Conservation (phyloP, 768 basidiomycete species). For the Boletellus sp. region DNA sequence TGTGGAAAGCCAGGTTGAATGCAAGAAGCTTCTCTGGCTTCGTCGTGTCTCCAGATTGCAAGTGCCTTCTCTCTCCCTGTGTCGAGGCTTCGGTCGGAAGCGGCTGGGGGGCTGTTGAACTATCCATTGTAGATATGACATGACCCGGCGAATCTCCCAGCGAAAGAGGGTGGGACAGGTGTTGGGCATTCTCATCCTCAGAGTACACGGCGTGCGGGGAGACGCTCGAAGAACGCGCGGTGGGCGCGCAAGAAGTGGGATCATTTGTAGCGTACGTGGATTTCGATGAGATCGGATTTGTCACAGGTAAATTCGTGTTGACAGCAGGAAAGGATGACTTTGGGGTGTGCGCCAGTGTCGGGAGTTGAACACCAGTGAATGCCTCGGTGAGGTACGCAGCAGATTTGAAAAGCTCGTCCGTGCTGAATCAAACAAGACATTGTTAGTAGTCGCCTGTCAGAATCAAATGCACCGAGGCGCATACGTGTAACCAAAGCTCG, state of each 20-base stretch:
- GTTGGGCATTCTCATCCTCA: conserved; percentile 1
- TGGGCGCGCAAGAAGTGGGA: background rate
- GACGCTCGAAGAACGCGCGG: conserved; percentile 21
- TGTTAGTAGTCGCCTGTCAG: background rate
- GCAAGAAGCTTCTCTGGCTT: conserved; percentile 39
- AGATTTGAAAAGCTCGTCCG: conserved; percentile 75
- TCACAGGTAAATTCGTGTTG: background rate
- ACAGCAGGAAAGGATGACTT: conserved; percentile 12
- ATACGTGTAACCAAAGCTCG: background rate
- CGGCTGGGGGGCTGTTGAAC: background rate
- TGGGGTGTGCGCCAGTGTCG: conserved; percentile 1
- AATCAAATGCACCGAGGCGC: background rate
- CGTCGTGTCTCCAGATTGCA: background rate
- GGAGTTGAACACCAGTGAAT: conserved; percentile 35
- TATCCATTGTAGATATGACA: background rate
- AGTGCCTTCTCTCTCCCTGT: background rate
- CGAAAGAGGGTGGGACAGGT: background rate
- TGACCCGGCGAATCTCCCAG: background rate
- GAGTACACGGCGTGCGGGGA: conserved; percentile 20
- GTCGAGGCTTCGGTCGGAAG: background rate
- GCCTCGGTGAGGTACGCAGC: conserved; percentile 74
- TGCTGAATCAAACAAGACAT: conserved; percentile 35
- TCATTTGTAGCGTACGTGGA: conserved; percentile 1
- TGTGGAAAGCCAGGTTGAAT: conserved; percentile 69
- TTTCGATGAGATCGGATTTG: background rate